These are phyloP conservation scores for Paspalum vaginatum DNA, from an alignment of 176 grass and related monocot species.

Conservation along the genomic window DNA sequence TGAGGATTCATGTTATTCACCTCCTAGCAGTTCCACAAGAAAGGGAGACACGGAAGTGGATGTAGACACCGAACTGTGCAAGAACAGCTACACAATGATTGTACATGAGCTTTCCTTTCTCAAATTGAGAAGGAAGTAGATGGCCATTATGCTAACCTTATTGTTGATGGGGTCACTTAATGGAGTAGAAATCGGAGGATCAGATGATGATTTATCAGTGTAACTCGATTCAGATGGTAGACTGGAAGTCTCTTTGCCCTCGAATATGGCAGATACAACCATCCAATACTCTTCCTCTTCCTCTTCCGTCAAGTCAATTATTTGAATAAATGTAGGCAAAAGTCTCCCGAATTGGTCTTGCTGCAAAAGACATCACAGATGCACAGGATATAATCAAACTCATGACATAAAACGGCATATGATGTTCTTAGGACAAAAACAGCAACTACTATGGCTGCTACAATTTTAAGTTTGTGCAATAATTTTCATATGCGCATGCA, in stretches of 20 bases:
- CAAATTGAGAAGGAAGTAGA: conserved; percentile 5
- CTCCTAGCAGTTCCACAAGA: not conserved
- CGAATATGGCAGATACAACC: conserved; percentile 87
- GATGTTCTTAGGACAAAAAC: not conserved
- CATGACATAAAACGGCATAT: conserved; percentile 9
- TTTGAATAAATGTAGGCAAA: conserved; percentile 90
- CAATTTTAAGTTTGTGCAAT: not conserved
- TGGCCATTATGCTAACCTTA: conserved; percentile 58
- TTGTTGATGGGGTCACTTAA: conserved; percentile 74
- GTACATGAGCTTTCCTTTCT: conserved; percentile 4
- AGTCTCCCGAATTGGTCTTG: conserved; percentile 99
- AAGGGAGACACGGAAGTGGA: not conserved
- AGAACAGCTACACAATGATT: conserved; percentile 5
- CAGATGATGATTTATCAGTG: conserved; percentile 47
- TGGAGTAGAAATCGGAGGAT: conserved; percentile 45
- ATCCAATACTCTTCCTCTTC: conserved; percentile 96
- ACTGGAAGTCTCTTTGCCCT: conserved; percentile 75
- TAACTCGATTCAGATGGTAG: conserved; percentile 56
- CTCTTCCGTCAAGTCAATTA: conserved; percentile 86
- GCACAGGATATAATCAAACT: conserved; percentile 31
- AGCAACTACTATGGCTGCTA: conserved; percentile 11
- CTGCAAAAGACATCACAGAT: conserved; percentile 47
- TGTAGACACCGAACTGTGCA: conserved; percentile 8
- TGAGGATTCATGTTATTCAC: not conserved
- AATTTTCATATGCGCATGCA: conserved; percentile 7